Percentiles rank a stretch among this genome's conserved stretches.
These are phyloP conservation scores for Zymoseptoria tritici DNA, from an alignment of 2,329 filamentous ascomycete species.

Conservation along the genomic window DNA sequence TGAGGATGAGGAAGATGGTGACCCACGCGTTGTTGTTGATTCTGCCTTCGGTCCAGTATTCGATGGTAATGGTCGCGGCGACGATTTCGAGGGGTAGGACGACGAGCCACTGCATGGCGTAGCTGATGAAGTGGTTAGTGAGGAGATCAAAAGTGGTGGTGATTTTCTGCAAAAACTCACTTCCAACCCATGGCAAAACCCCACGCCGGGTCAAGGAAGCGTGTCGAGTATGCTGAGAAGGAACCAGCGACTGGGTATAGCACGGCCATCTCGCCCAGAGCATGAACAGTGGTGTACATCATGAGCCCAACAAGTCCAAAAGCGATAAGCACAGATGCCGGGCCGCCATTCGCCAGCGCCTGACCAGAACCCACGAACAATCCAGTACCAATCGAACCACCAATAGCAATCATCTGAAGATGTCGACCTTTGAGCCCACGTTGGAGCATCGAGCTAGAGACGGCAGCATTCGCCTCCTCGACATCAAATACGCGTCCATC, in stretches of 20 bases:
- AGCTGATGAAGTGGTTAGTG: constrained; percentile 17
- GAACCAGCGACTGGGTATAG: constrained; percentile 31
- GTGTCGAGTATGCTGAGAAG: constrained; percentile 29
- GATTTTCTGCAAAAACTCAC: constrained; percentile 10
- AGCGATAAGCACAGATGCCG: constrained; percentile 28
- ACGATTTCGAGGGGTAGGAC: constrained; percentile 29
- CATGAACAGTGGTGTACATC: constrained; percentile 29
- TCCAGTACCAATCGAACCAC: constrained; percentile 27
- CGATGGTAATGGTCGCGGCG: constrained; percentile 27
- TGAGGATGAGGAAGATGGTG: constrained; percentile 27
- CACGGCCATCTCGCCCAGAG: constrained; percentile 30
- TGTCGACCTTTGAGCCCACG: constrained; percentile 73
- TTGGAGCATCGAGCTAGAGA: constrained; percentile 66
- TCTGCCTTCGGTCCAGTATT: constrained; percentile 25
- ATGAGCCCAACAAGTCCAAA: constrained; percentile 28
- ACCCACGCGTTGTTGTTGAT: constrained; percentile 29
- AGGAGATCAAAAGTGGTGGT: neutral
- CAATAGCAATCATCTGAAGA: constrained; percentile 82
- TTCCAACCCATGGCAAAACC: constrained; percentile 33
- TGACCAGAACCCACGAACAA: constrained; percentile 30
- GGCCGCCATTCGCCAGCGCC: constrained; percentile 27
- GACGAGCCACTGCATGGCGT: constrained; percentile 30
- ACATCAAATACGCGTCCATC: constrained; percentile 55
- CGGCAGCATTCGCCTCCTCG: constrained; percentile 53
- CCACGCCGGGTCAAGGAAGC: constrained; percentile 31